Evolutionary conservation across 148 eudicot genomes (phyloP).

Genomic region (Oxyria digyna): DNA sequence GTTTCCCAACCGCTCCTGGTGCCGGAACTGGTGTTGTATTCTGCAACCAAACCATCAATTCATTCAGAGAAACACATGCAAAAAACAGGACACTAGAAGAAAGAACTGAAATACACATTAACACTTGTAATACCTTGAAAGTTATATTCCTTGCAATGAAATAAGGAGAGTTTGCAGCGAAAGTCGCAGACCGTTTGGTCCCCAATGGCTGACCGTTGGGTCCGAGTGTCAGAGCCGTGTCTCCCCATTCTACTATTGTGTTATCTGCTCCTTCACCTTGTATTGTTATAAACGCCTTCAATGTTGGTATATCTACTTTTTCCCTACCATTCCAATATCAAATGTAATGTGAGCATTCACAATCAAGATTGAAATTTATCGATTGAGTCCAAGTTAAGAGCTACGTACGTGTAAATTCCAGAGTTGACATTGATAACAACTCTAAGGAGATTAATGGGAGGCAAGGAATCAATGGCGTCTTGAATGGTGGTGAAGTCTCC

Average conservation of each 20-base stretch:
- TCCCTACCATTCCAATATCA: conserved; percentile 30
- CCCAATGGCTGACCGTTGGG: conserved; percentile 52
- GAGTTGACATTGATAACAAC: conserved; percentile 75
- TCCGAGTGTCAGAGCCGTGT: conserved; percentile 69
- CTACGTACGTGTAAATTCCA: conserved; percentile 76
- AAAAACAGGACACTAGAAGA: no score
- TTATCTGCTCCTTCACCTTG: conserved; percentile 87
- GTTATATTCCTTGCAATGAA: conserved; percentile 87
- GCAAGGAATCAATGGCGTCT: conserved; percentile 89
- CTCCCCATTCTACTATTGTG: conserved; percentile 84
- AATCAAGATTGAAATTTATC: background rate
- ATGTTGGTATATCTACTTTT: conserved; percentile 60
- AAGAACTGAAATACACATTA: no score
- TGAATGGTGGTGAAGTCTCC: conserved; percentile 87
- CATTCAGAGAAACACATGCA: no score
- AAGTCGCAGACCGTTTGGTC: conserved; percentile 66
- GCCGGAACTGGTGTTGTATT: conserved; percentile 66
- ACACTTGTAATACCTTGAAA: conserved; percentile 36
- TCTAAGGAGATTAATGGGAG: conserved; percentile 52
- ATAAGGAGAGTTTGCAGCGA: conserved; percentile 75
- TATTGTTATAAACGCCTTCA: conserved; percentile 60
- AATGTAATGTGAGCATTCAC: background rate
- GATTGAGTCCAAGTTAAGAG: no score
- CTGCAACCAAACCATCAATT: conserved; percentile 14
- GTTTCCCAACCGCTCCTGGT: conserved; percentile 55